These are phyloP conservation scores for Torulaspora delbrueckii DNA, from an alignment of 805 yeast genomes.

Conservation along the genomic window DNA sequence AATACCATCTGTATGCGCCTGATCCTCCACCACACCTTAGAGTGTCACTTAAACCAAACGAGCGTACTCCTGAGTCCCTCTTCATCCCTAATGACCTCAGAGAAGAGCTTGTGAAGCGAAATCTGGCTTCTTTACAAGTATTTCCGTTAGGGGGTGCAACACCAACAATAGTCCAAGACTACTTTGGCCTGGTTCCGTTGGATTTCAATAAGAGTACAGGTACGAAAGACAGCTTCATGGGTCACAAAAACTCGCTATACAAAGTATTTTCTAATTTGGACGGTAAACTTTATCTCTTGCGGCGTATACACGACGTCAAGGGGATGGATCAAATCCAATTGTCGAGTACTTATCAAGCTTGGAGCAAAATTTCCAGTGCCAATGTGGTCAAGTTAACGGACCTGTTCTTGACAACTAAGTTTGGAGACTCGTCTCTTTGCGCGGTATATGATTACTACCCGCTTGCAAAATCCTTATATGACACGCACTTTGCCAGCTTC, in stretches of 20 bases:
- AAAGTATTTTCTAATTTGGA: constrained; percentile 76
- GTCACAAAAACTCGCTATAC: constrained; percentile 58
- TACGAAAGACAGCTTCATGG: constrained; percentile 38
- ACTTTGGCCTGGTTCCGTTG: constrained; percentile 81
- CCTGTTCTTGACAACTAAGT: constrained; percentile 81
- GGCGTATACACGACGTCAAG: constrained; percentile 63
- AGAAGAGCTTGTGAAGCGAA: constrained; percentile 63
- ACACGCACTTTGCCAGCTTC: constrained; percentile 51
- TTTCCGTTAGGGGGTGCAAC: constrained; percentile 41
- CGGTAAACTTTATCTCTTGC: constrained; percentile 71
- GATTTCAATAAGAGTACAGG: constrained; percentile 46
- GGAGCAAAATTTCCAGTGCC: constrained; percentile 51
- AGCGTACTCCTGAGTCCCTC: constrained; percentile 61
- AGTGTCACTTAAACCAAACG: constrained; percentile 60
- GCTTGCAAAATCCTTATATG: constrained; percentile 61
- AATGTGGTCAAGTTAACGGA: constrained; percentile 67
- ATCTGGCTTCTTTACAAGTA: constrained; percentile 74
- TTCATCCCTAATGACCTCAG: constrained; percentile 71
- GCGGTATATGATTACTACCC: constrained; percentile 86
- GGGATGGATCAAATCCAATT: constrained; percentile 55
- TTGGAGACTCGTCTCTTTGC: constrained; percentile 73
- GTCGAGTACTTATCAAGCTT: constrained; percentile 49
- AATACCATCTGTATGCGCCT: constrained; percentile 88
- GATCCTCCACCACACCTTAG: constrained; percentile 71
- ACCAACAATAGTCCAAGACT: constrained; percentile 74